Percentiles rank a stretch among this genome's conserved stretches.
Evolutionary conservation across 306 rosid genomes (phyloP).

Genomic region (Styphnolobium japonicum): DNA sequence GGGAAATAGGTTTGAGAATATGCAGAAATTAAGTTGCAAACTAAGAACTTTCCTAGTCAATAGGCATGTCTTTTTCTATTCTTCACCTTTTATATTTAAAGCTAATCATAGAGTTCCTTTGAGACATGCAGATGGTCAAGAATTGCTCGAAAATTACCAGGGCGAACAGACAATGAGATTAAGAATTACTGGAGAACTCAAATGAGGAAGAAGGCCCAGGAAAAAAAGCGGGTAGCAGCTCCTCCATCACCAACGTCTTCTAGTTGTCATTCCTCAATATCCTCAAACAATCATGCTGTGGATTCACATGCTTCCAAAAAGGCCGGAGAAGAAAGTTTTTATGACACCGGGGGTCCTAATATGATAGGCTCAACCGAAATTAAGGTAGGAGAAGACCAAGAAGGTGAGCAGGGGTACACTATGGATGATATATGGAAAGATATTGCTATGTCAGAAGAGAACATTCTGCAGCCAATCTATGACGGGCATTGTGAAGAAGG

Average conservation of each 20-base stretch:
- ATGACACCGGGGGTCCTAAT: slow-evolving; percentile 68
- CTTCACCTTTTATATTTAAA: not conserved
- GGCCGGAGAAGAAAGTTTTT: slow-evolving; percentile 70
- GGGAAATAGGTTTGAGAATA: slow-evolving; percentile 82
- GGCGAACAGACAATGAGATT: slow-evolving; percentile 96
- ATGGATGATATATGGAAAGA: slow-evolving; percentile 98
- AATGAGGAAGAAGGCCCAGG: slow-evolving; percentile 90
- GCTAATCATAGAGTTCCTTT: not conserved
- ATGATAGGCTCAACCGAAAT: slow-evolving; percentile 28
- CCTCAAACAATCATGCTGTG: slow-evolving; percentile 50
- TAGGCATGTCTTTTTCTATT: not conserved
- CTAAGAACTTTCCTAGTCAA: not conserved
- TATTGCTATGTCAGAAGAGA: slow-evolving; percentile 54
- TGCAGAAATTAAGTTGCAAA: not conserved
- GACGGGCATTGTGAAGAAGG: slow-evolving; percentile 38
- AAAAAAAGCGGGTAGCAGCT: slow-evolving; percentile 41
- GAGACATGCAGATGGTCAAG: slow-evolving; percentile 76
- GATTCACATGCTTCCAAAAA: slow-evolving; percentile 46
- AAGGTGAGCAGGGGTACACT: slow-evolving; percentile 41
- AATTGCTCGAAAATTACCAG: slow-evolving; percentile 88
- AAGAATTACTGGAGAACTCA: slow-evolving; percentile 96
- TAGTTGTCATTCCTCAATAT: slow-evolving; percentile 35
- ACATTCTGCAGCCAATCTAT: slow-evolving; percentile 30
- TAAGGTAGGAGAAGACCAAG: slow-evolving; percentile 24
- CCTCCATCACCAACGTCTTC: slow-evolving; percentile 38